Percentiles rank a stretch among this genome's conserved stretches.
These are phyloP conservation scores for Magnolia changhungtana DNA, from an alignment of 164 flowering plant genomes.

Conservation along the genomic window DNA sequence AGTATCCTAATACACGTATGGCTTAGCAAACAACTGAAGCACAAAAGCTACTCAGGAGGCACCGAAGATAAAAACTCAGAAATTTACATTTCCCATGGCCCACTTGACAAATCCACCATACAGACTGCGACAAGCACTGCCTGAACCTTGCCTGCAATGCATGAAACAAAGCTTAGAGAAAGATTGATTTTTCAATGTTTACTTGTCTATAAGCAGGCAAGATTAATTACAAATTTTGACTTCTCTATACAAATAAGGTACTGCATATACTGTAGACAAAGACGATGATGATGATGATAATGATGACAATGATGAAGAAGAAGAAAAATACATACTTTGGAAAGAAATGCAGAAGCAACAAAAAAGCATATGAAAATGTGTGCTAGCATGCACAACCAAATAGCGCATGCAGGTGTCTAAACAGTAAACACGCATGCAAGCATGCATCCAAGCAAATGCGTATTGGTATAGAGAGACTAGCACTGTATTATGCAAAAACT, in stretches of 20 bases:
- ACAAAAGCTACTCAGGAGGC: not conserved
- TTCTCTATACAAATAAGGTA: not conserved
- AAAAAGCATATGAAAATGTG: not conserved
- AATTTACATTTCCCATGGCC: constrained; percentile 87
- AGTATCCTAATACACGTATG: too few relatives aligned
- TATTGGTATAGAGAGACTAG: too few relatives aligned
- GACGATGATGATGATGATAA: too few relatives aligned
- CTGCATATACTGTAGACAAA: too few relatives aligned
- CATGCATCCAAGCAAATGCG: too few relatives aligned
- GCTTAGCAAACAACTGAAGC: not conserved
- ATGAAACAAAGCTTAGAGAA: constrained; percentile 1
- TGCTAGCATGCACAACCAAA: not conserved
- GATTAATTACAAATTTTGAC: not conserved
- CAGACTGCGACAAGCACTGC: constrained; percentile 98
- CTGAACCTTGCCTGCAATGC: constrained; percentile 88
- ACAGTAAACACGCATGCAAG: too few relatives aligned
- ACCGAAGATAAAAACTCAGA: constrained; percentile 11
- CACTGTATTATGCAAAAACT: not conserved
- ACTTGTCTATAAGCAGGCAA: not conserved
- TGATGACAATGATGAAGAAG: not conserved
- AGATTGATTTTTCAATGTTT: not conserved
- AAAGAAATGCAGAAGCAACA: not conserved
- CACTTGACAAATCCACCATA: constrained; percentile 99
- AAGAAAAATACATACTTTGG: not conserved
- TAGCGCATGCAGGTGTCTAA: too few relatives aligned